These are phyloP conservation scores for Mycena metata DNA, from an alignment of 768 basidiomycete species.

Conservation along the genomic window DNA sequence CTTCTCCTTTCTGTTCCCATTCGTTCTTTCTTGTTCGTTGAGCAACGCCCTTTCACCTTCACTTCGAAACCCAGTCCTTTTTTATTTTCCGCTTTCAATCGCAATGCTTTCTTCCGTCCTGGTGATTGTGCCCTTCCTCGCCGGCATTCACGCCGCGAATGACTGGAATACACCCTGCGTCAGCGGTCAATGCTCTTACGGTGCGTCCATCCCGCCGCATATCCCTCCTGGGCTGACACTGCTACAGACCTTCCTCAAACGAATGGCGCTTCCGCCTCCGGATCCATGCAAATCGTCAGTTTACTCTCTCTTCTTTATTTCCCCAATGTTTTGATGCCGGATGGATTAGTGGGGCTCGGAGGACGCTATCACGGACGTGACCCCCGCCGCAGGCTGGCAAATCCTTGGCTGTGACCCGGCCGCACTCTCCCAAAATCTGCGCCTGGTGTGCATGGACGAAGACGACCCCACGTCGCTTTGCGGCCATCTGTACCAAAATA, in stretches of 20 bases:
- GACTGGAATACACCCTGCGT: constrained; percentile 29
- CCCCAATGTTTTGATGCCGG: neutral
- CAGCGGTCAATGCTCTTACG: constrained; percentile 39
- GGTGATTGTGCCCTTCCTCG: constrained; percentile 19
- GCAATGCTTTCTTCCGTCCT: constrained; percentile 15
- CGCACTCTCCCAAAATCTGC: no score
- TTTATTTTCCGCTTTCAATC: no score
- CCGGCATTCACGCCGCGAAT: constrained; percentile 22
- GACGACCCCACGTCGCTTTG: constrained; percentile 21
- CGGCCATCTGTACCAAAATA: constrained; percentile 35
- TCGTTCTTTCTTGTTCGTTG: no score
- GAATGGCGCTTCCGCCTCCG: constrained; percentile 40
- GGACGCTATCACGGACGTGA: no score
- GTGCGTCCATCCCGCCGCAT: neutral
- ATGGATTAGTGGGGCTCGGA: constrained; percentile 12
- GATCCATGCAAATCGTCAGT: constrained; percentile 39
- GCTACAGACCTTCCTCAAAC: constrained; percentile 6
- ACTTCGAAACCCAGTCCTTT: no score
- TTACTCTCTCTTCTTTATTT: neutral
- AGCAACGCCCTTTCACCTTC: no score
- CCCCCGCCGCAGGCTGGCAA: no score
- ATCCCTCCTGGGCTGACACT: neutral
- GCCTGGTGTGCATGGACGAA: constrained; percentile 25
- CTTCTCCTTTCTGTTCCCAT: no score
- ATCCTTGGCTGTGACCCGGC: no score